Conservation (phyloP, 1,284 basidiomycete species). For the Ceratobasidium theobromae region DNA sequence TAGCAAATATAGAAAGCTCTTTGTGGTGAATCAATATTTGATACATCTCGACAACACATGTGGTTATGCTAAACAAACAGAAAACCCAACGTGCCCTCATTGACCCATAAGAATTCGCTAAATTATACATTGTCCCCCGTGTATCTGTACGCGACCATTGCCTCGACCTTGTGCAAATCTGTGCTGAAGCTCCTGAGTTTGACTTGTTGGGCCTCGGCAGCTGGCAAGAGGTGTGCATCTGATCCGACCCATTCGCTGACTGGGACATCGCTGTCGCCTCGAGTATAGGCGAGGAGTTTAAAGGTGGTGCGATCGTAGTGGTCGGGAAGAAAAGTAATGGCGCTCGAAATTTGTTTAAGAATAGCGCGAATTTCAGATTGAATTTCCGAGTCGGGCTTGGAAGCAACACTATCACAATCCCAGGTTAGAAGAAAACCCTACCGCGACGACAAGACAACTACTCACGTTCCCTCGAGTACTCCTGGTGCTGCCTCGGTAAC, state of each 20-base stretch:
- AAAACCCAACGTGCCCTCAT: no score
- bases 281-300: conserved; percentile 58
- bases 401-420: conserved; percentile 47
- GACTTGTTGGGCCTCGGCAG: conserved; percentile 59
- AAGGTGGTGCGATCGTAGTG: conserved; percentile 40
- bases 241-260: conserved; percentile 52
- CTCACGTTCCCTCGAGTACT: conserved; percentile 41
- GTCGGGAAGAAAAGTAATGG: conserved; percentile 36
- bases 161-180: conserved; percentile 50
- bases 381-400: conserved; percentile 87
- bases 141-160: conserved; percentile 38
- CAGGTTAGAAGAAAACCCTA: conserved; percentile 18
- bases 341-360: conserved; percentile 89
- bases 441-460: conserved; percentile 31
- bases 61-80: no score
- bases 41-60: no score
- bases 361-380: conserved; percentile 97
- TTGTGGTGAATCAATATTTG: no score
- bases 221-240: conserved; percentile 56
- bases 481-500: conserved; percentile 54
- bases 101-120: no score
- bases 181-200: conserved; percentile 50
- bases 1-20: no score
- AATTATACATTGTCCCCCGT: conserved; percentile 18
- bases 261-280: conserved; percentile 38